Percentiles rank a stretch among this genome's conserved stretches.
Evolutionary conservation across 768 basidiomycete genomes (phyloP).

Genomic region (Leccinum subgranulosum): DNA sequence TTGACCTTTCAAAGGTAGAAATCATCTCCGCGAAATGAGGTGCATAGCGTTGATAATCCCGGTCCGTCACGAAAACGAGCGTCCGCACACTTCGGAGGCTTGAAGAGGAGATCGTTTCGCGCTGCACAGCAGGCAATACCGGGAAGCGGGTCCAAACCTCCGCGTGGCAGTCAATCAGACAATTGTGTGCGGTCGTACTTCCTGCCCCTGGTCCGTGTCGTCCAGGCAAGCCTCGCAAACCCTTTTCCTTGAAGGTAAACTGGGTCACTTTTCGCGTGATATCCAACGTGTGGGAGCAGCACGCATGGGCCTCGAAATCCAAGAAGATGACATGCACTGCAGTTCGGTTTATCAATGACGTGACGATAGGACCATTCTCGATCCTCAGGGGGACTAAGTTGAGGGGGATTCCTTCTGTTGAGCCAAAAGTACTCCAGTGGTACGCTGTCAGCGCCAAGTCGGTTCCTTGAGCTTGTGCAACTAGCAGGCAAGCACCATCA

Average conservation of each 20-base stretch:
- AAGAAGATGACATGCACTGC: constrained; percentile 44
- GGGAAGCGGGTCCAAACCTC: constrained; percentile 64
- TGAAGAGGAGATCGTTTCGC: constrained; percentile 39
- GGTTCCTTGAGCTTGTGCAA: constrained; percentile 22
- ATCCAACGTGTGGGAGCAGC: constrained; percentile 44
- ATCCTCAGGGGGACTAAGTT: constrained; percentile 27
- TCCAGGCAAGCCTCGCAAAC: constrained; percentile 14
- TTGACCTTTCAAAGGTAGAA: constrained; percentile 42
- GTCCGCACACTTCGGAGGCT: constrained; percentile 31
- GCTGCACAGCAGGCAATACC: constrained; percentile 49
- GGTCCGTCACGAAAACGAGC: constrained; percentile 44
- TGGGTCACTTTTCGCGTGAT: constrained; percentile 57
- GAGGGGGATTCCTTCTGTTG: constrained; percentile 41
- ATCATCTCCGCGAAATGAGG: constrained; percentile 47
- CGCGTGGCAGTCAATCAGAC: constrained; percentile 49
- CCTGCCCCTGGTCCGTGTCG: constrained; percentile 3
- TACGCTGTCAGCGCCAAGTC: constrained; percentile 36
- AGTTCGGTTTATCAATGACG: constrained; percentile 43
- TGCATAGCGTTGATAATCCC: constrained; percentile 32
- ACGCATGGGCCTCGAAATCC: constrained; percentile 29
- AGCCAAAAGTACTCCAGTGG: constrained; percentile 59
- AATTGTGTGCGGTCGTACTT: constrained; percentile 40
- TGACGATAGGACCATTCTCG: constrained; percentile 30
- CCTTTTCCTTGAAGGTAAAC: constrained; percentile 51
- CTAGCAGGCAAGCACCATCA: constrained; percentile 52